Evolutionary conservation across 2,329 filamentous ascomycete species (phyloP).

Genomic region (Tympanopsis confertula): DNA sequence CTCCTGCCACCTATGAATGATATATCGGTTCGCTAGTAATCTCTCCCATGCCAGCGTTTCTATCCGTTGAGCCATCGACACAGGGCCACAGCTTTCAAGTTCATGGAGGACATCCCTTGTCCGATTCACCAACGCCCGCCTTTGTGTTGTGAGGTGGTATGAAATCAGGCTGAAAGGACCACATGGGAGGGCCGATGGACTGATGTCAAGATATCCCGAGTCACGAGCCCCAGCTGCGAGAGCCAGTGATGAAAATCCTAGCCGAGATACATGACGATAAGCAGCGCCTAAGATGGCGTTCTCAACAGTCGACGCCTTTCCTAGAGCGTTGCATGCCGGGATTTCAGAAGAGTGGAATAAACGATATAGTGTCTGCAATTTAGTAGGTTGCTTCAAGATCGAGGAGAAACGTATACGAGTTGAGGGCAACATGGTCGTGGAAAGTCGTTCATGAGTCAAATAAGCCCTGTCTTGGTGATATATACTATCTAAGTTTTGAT

Average conservation of each 20-base stretch:
- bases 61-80: conserved; percentile 47
- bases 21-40: conserved; percentile 59
- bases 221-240: not conserved
- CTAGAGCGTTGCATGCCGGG: too few relatives aligned
- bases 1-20: conserved; percentile 78
- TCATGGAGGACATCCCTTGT: conserved; percentile 24
- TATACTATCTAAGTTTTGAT: too few relatives aligned
- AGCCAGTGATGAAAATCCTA: not conserved
- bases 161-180: conserved; percentile 57
- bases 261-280: not conserved
- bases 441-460: too few relatives aligned
- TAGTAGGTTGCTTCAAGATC: too few relatives aligned
- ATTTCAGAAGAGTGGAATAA: too few relatives aligned
- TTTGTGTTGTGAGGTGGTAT: conserved; percentile 62
- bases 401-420: too few relatives aligned
- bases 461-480: too few relatives aligned
- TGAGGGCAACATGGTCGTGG: too few relatives aligned
- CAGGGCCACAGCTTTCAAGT: conserved; percentile 15
- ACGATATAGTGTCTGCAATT: too few relatives aligned
- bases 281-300: not conserved
- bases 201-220: not conserved
- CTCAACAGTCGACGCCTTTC: too few relatives aligned
- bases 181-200: not conserved
- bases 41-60: conserved; percentile 65
- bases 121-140: conserved; percentile 41